Percentiles rank a stretch among this genome's conserved stretches.
phyloP scores from a whole-genome alignment of 2,329 filamentous ascomycete species.

The Blumeriella jaapii region DNA sequence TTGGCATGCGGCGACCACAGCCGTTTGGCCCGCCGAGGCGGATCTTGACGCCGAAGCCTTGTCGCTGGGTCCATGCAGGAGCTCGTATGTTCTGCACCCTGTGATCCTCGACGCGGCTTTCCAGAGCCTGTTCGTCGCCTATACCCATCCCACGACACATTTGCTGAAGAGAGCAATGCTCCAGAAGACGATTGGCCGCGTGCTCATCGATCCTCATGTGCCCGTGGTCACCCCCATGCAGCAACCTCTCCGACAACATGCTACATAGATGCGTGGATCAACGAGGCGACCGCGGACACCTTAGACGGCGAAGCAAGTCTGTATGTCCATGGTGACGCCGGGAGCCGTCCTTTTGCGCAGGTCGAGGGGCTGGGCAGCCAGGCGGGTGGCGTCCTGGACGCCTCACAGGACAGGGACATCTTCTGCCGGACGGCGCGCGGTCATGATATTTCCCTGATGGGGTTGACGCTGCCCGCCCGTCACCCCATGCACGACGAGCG shows the following conservation, averaged over 20 bases:
- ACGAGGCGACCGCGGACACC: too few relatives aligned
- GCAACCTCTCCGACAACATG: too few relatives aligned
- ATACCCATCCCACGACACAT: slow-evolving; percentile 1
- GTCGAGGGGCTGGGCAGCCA: neutral
- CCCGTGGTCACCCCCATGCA: too few relatives aligned
- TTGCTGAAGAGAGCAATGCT: too few relatives aligned
- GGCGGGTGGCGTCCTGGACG: too few relatives aligned
- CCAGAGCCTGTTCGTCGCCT: slow-evolving; percentile 34
- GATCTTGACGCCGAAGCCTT: neutral
- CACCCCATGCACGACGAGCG: too few relatives aligned
- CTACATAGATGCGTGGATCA: too few relatives aligned
- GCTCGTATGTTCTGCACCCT: slow-evolving; percentile 33
- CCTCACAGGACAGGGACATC: neutral
- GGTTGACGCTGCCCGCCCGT: too few relatives aligned
- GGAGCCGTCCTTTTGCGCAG: neutral
- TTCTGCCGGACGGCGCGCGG: neutral
- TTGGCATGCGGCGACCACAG: slow-evolving; percentile 4
- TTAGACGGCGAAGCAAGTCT: too few relatives aligned
- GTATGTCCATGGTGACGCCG: neutral
- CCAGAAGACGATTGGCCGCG: too few relatives aligned
- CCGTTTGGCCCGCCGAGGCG: neutral
- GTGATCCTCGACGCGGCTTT: slow-evolving; percentile 45
- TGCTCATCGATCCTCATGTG: too few relatives aligned
- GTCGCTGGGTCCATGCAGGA: too few relatives aligned
- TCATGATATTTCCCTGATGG: neutral